These are phyloP conservation scores for Penicillium alfredii DNA, from an alignment of 495 filamentous ascomycete genomes.

Conservation along the genomic window DNA sequence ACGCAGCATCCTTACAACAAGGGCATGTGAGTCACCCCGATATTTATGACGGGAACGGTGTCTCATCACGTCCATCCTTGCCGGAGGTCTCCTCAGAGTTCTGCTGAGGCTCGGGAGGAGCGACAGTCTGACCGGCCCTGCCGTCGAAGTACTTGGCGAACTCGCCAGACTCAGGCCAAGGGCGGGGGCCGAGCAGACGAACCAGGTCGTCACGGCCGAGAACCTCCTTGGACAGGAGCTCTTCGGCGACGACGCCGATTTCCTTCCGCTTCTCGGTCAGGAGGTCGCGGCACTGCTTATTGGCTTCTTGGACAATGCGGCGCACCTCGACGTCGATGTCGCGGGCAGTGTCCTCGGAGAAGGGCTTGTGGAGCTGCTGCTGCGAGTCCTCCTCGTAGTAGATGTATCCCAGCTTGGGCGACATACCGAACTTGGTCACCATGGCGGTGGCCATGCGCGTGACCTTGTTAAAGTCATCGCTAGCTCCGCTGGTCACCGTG, in stretches of 20 bases:
- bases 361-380: constrained; percentile 83
- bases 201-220: constrained; percentile 86
- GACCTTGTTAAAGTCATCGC: constrained; percentile 98
- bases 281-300: constrained; percentile 80
- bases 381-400: constrained; percentile 80
- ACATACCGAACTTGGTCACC: constrained; percentile 99
- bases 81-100: constrained; percentile 26
- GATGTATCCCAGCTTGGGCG: constrained; percentile 80
- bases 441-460: constrained; percentile 91
- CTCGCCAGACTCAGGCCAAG: constrained; percentile 77
- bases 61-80: constrained; percentile 42
- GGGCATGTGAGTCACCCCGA: too few relatives aligned
- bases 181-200: constrained; percentile 73
- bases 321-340: constrained; percentile 88
- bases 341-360: constrained; percentile 87
- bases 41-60: constrained; percentile 36
- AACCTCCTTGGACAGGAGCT: constrained; percentile 86
- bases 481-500: constrained; percentile 88
- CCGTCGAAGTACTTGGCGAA: constrained; percentile 88
- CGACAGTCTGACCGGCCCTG: constrained; percentile 38
- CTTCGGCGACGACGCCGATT: constrained; percentile 85
- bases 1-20: too few relatives aligned
- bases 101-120: constrained; percentile 51
- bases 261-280: constrained; percentile 81
- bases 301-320: constrained; percentile 83